Percentiles rank a stretch among this genome's conserved stretches.
phyloP scores from a whole-genome alignment of 306 rosid genomes.

The Hippophae gyantsensis region DNA sequence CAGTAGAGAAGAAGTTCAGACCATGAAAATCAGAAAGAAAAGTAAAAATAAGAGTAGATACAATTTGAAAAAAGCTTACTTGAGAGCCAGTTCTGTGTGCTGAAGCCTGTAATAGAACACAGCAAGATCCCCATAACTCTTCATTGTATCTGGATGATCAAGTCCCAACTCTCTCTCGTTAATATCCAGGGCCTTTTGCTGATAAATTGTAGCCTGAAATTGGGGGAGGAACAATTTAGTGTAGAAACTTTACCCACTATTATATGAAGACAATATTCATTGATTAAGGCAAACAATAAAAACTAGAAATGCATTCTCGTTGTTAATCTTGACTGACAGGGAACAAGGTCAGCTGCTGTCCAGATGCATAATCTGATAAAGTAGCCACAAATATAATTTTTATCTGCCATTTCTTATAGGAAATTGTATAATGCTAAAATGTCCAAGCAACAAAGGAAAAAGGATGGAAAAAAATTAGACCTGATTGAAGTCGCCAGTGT shows the following conservation, averaged over 20 bases:
- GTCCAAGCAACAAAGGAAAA: slow-evolving; percentile 24
- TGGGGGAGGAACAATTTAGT: slow-evolving; percentile 15
- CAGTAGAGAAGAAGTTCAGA: background rate
- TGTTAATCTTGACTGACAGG: too few species aligned
- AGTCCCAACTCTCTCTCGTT: slow-evolving; percentile 96
- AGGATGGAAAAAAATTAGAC: slow-evolving; percentile 28
- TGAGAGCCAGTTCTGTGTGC: slow-evolving; percentile 94
- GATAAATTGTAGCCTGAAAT: slow-evolving; percentile 91
- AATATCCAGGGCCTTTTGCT: slow-evolving; percentile 95
- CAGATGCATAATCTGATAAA: too few species aligned
- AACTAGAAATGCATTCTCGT: too few species aligned
- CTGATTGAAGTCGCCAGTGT: slow-evolving; percentile 99
- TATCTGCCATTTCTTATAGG: background rate
- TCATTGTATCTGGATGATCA: slow-evolving; percentile 99
- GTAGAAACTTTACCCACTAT: slow-evolving; percentile 11
- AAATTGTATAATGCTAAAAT: slow-evolving; percentile 6
- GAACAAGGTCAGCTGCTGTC: too few species aligned
- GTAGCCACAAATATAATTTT: background rate
- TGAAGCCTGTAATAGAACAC: slow-evolving; percentile 98
- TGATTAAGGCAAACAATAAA: too few species aligned
- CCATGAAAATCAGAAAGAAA: background rate
- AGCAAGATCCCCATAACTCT: slow-evolving; percentile 98
- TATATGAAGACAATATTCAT: too few species aligned
- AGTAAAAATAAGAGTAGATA: background rate
- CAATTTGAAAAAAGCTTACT: slow-evolving; percentile 38